Conservation (phyloP, 768 basidiomycete genomes). For the Gymnopilus junonius region DNA sequence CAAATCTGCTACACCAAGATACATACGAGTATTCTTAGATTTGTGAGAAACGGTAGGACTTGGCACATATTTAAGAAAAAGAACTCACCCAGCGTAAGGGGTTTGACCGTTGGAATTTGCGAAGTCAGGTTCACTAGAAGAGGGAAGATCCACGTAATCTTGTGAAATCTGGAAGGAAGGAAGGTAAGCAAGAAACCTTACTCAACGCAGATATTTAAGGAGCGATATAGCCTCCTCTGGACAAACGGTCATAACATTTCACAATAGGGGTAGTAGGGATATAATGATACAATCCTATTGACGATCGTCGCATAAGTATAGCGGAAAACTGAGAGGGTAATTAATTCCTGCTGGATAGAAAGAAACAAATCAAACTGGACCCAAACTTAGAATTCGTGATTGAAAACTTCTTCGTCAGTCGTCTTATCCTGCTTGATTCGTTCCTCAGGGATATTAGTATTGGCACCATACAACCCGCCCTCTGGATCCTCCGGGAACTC, state of each 20-base stretch:
- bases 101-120: background rate
- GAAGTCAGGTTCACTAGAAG: background rate
- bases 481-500: slow-evolving; percentile 78
- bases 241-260: background rate
- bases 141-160: background rate
- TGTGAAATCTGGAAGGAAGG: background rate
- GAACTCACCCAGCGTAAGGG: background rate
- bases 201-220: background rate
- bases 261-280: slow-evolving; percentile 7
- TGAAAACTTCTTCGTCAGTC: slow-evolving; percentile 14
- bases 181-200: background rate
- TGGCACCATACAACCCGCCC: slow-evolving; percentile 62
- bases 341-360: background rate
- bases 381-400: slow-evolving; percentile 14
- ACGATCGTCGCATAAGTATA: background rate
- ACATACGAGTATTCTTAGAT: background rate
- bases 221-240: background rate
- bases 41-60: background rate
- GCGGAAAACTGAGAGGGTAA: background rate
- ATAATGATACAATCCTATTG: slow-evolving; percentile 21
- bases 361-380: slow-evolving; percentile 1
- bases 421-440: background rate
- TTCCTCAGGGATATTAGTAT: slow-evolving; percentile 4
- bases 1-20: background rate
- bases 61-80: background rate